Conservation (phyloP, 805 yeast species). For the Candida piceae region DNA sequence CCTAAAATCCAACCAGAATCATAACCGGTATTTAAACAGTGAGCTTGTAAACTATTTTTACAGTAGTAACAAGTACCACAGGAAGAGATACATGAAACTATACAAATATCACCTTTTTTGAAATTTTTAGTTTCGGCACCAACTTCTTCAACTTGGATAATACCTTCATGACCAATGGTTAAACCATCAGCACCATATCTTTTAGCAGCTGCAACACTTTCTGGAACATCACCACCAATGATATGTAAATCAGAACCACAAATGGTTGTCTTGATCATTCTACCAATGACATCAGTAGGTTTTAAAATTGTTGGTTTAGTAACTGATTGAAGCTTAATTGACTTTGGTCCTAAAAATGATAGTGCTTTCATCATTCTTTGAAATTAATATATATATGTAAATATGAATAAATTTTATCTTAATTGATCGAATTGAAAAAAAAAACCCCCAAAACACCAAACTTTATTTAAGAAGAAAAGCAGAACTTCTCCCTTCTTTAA, state of each 20-base stretch:
- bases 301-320: slow-evolving; percentile 39
- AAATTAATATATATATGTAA: background rate
- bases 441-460: too few relatives aligned
- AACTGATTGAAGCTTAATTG: slow-evolving; percentile 32
- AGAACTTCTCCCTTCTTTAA: too few relatives aligned
- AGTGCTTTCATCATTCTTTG: slow-evolving; percentile 41
- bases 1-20: slow-evolving; percentile 49
- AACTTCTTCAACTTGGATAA: slow-evolving; percentile 46
- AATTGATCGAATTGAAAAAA: background rate
- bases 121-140: slow-evolving; percentile 46
- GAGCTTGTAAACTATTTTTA: slow-evolving; percentile 51
- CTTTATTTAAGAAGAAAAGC: too few relatives aligned
- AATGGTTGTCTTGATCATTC: slow-evolving; percentile 52
- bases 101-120: slow-evolving; percentile 52
- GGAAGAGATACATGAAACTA: slow-evolving; percentile 62
- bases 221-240: slow-evolving; percentile 55
- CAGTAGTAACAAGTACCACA: slow-evolving; percentile 58
- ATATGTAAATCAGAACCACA: slow-evolving; percentile 66
- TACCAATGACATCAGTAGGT: slow-evolving; percentile 53
- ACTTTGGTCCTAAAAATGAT: slow-evolving; percentile 40
- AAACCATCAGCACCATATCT: slow-evolving; percentile 20
- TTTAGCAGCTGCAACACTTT: slow-evolving; percentile 34
- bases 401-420: background rate
- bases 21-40: slow-evolving; percentile 40
- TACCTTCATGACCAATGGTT: slow-evolving; percentile 59